phyloP scores from a whole-genome alignment of 176 grass and related monocot genomes.

The Alloteropsis semialata region DNA sequence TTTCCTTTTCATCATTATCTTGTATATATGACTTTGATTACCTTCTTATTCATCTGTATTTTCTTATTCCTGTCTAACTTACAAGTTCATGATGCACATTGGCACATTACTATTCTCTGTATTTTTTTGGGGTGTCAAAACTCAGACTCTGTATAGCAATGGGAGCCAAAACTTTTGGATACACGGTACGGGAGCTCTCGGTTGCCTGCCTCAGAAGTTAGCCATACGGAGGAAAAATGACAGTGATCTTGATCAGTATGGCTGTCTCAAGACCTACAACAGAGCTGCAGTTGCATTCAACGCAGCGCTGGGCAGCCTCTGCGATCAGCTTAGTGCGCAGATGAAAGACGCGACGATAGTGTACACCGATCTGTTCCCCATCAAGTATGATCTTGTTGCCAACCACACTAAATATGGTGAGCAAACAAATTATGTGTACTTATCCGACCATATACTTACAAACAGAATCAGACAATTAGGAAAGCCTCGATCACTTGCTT shows the following conservation, averaged over 20 bases:
- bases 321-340: constrained; percentile 44
- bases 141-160: constrained; percentile 59
- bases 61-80: neutral
- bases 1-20: neutral
- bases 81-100: neutral
- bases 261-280: constrained; percentile 74
- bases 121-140: neutral
- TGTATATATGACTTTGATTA: neutral
- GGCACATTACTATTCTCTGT: neutral
- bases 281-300: constrained; percentile 75
- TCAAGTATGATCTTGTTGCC: constrained; percentile 84
- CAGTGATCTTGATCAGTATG: constrained; percentile 57
- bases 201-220: constrained; percentile 92
- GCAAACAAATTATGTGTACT: neutral
- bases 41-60: neutral
- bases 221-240: constrained; percentile 48
- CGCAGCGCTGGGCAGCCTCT: constrained; percentile 41
- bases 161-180: constrained; percentile 79
- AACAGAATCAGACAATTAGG: neutral
- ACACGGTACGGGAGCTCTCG: constrained; percentile 65
- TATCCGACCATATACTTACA: neutral
- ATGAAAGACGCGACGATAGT: constrained; percentile 61
- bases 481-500: neutral
- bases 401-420: constrained; percentile 68
- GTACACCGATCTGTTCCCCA: constrained; percentile 65